Base-by-base conservation (phyloP, 805 yeast genomes). In the Metschnikowia kofuensis region DNA sequence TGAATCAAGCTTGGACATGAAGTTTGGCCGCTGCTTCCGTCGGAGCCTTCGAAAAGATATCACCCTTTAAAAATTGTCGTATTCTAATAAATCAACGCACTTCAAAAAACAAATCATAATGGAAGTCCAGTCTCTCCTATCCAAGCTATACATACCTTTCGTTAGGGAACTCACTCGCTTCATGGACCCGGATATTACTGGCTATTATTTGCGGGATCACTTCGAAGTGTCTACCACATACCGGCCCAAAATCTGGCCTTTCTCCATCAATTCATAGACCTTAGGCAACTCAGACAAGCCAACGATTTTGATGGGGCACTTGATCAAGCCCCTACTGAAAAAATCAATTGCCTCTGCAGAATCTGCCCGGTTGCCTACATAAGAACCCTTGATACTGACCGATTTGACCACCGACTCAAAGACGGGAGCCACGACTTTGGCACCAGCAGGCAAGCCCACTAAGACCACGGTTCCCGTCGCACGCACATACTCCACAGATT, bases 301-400 rank as follows among this genome's bases (percentile, higher is more conserved):
- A 46, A 83, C 89, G 67, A 89, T 65, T 74, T 80, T 80, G 74
- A 87, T 83, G 59, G 89, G 87, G 54, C 88, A 79, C 67, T 78
- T 75, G 66, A 85, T 85, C 64, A 82, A 72, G 54, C 91, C 92
- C 67, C 88, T 77, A 58, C 76, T 54, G 70, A 83, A 84, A 78
- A 86, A 85, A 61, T 84, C 87, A 56, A 86, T 70, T 48, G 92
- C 90, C 75, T 87, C 91, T 55, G 84, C 79, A 56, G 92, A 80
- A 72, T 89, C 96, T 56, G 86, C 85, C 73, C 95, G 84, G 82
- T 87, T 87, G 61, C 96, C 96, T 54, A 88, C 96, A 65, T 86
- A 86, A 45, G 95, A 87, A 60, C 94, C 96, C 67, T 76, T 81
- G 65, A 88, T 84, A 63, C 75, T 74, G 67, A 85, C 75, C 50